phyloP scores from a whole-genome alignment of 345 rosid genomes.

The Balakata baccata region DNA sequence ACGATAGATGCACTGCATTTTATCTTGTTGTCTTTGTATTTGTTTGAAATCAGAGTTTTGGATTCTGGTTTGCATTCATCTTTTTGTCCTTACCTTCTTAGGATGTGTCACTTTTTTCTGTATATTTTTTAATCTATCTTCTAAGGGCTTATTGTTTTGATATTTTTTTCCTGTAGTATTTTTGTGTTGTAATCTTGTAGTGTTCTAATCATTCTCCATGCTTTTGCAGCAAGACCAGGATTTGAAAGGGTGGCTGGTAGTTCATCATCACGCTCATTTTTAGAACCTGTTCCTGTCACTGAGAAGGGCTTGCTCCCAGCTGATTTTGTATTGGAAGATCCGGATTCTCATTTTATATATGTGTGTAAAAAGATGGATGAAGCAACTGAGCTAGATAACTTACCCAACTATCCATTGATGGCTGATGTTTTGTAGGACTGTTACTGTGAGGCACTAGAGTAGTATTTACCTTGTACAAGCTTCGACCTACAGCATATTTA shows the following conservation, averaged over 20 bases:
- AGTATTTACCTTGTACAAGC: conserved; percentile 12
- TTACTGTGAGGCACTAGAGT: conserved; percentile 4
- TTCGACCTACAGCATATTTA: not conserved
- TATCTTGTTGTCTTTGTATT: not conserved
- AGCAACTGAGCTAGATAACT: conserved; percentile 21
- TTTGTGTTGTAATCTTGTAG: not conserved
- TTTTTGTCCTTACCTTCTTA: not conserved
- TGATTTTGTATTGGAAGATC: conserved; percentile 75
- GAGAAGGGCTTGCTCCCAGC: conserved; percentile 64
- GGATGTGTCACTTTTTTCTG: not conserved
- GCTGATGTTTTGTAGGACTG: conserved; percentile 29
- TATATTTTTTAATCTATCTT: not conserved
- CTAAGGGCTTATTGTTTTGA: not conserved
- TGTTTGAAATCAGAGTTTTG: not conserved
- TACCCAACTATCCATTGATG: conserved; percentile 42
- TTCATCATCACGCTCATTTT: conserved; percentile 43
- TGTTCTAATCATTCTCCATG: not conserved
- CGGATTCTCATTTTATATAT: conserved; percentile 87
- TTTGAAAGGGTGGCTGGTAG: conserved; percentile 47
- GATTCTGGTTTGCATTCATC: not conserved
- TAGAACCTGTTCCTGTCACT: conserved; percentile 65
- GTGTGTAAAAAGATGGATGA: conserved; percentile 61
- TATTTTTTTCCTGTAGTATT: too few species aligned
- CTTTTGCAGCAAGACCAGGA: conserved; percentile 79
- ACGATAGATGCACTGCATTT: conserved; percentile 2